Base-by-base conservation (phyloP, 2,329 filamentous ascomycete genomes). In the Bipolaris gigantea region DNA sequence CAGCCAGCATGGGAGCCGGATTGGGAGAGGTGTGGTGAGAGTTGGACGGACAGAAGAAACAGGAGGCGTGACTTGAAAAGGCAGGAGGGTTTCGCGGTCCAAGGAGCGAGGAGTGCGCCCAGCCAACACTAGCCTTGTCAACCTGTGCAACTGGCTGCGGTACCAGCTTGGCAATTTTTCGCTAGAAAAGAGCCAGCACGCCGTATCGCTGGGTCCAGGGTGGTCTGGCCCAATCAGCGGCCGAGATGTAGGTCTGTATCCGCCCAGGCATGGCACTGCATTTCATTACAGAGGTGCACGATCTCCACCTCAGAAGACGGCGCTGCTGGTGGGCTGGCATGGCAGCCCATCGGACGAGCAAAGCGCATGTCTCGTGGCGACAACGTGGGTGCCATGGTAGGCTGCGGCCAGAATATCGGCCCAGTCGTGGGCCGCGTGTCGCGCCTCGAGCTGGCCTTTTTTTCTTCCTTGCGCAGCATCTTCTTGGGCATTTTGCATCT, bases 361-460 rank as follows among this genome's bases (percentile, higher is more conserved):
- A 53, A 25, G 32, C 36, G 16, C 25, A 33, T 16, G 39, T 42
- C 15, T 21, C 8, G 9, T 23, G n/a, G 16, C 21, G 39, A 48
- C 38, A 39, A 53, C 50, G 50, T 53, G 50, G 44, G 44, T n/a
- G 34, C 21, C 16, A 35, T 36, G 38, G 47, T 53, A 53, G 36
- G 50, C 44, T 42, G 38, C 36, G 30, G 42, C 8, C 19, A 25
- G 23, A 30, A 41, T 27, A 30, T 41, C 23, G 25, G 25, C 25
- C 9, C 10, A 23, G 39, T 23, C 7, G 13, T 13, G n/a, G 39
- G 39, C 39, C 39, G 39, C 41, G 18, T 43, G 23, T 32, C 43
- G 25, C 19, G 34, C 21, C 41, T 45, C 4, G 25, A 27, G 5
- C 6, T 21, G 10, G 10, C 3, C 3, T 5, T 21, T 11, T 39